phyloP scores from a whole-genome alignment of 495 filamentous ascomycete genomes.

The Penicillium taxi region DNA sequence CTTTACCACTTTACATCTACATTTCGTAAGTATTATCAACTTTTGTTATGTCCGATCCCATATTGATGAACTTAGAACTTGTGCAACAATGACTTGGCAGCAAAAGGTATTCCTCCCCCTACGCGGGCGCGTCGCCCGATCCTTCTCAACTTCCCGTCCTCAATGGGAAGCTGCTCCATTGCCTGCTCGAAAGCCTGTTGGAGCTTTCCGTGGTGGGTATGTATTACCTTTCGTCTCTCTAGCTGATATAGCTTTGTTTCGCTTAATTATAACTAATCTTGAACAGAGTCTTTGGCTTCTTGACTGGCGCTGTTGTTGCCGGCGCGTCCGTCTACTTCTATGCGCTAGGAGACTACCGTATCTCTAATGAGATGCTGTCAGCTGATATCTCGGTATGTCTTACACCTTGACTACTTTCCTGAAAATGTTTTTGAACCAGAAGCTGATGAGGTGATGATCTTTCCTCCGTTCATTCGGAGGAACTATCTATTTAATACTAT shows the following conservation, averaged over 20 bases:
- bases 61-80: constrained; percentile 6
- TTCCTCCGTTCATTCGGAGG: too few species aligned
- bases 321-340: constrained; percentile 85
- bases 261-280: background rate
- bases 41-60: background rate
- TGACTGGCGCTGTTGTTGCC: constrained; percentile 72
- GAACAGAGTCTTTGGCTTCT: constrained; percentile 81
- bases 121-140: constrained; percentile 21
- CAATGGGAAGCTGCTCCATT: constrained; percentile 38
- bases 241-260: background rate
- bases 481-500: constrained; percentile 1
- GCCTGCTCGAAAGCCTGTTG: constrained; percentile 72
- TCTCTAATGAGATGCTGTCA: constrained; percentile 87
- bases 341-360: constrained; percentile 82
- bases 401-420: constrained; percentile 9
- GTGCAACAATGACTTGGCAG: constrained; percentile 19
- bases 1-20: constrained; percentile 10
- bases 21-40: constrained; percentile 6
- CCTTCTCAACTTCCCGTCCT: constrained; percentile 32
- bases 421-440: too few species aligned
- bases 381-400: constrained; percentile 88
- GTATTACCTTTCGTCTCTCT: constrained; percentile 19
- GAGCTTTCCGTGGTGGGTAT: constrained; percentile 89
- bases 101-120: constrained; percentile 17
- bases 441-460: too few species aligned